Conservation (phyloP, 2,329 filamentous ascomycete genomes). For the Corniculantispora saksenae region DNA sequence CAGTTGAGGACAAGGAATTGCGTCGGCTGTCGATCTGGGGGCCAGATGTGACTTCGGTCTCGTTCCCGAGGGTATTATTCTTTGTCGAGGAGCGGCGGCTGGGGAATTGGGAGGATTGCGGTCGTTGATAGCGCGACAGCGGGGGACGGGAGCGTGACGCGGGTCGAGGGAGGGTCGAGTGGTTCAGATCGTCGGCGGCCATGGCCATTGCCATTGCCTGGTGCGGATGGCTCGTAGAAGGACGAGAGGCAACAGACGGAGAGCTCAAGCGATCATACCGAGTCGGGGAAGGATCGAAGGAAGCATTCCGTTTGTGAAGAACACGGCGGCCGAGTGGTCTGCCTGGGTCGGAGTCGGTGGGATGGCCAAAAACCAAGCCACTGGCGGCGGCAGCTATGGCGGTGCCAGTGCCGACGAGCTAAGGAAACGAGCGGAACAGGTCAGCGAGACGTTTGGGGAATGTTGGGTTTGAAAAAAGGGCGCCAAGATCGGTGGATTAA, state of each 20-base stretch:
- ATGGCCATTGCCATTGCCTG: slow-evolving; percentile 13
- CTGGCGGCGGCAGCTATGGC: slow-evolving; percentile 61
- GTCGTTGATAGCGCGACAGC: slow-evolving; percentile 39
- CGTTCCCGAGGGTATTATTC: slow-evolving; percentile 4
- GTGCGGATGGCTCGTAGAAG: background rate
- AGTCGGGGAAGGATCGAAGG: slow-evolving; percentile 20
- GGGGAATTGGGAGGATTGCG: slow-evolving; percentile 39
- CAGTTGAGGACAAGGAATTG: slow-evolving; percentile 61
- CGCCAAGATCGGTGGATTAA: background rate
- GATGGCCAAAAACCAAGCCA: slow-evolving; percentile 61
- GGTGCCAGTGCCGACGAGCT: slow-evolving; percentile 64
- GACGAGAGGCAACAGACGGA: background rate
- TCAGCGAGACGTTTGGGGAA: slow-evolving; percentile 7
- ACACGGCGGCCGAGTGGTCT: slow-evolving; percentile 29
- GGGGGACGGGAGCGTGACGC: slow-evolving; percentile 38
- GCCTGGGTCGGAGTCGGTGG: slow-evolving; percentile 39
- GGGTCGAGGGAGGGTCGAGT: slow-evolving; percentile 29
- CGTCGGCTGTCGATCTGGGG: slow-evolving; percentile 43
- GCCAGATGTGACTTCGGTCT: background rate
- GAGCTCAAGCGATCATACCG: slow-evolving; percentile 14
- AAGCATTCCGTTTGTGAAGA: slow-evolving; percentile 20
- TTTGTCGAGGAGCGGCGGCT: background rate
- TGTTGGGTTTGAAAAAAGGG: background rate
- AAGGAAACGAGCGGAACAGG: slow-evolving; percentile 17
- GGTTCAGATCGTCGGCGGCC: slow-evolving; percentile 3